A percentile compares a stretch with the other conserved stretches of the same genome.
Evolutionary conservation across 768 basidiomycete species (phyloP).

Genomic region (Agrocybe praecox): DNA sequence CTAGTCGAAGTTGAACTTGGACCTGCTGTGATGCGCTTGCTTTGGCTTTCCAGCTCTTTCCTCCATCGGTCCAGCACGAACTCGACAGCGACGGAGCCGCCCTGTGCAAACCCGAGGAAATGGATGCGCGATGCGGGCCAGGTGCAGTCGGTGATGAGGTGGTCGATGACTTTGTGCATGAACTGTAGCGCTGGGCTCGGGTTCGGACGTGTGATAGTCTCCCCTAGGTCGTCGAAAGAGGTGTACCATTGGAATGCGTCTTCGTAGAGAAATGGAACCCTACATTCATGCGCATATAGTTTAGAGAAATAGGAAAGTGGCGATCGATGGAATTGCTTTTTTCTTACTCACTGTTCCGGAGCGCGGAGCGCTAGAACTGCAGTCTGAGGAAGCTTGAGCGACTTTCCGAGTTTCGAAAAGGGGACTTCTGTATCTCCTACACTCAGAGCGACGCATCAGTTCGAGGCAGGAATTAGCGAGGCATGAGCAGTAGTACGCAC

Average conservation of each 20-base stretch:
- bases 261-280: slow-evolving; percentile 79
- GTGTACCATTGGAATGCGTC: slow-evolving; percentile 86
- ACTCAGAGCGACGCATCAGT: no score
- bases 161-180: slow-evolving; percentile 50
- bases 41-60: slow-evolving; percentile 24
- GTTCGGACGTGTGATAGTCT: slow-evolving; percentile 68
- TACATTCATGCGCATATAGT: slow-evolving; percentile 25
- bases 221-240: slow-evolving; percentile 81
- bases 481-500: no score
- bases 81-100: slow-evolving; percentile 78
- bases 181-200: slow-evolving; percentile 68
- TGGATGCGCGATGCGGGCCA: slow-evolving; percentile 80
- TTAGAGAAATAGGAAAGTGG: neutral
- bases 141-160: slow-evolving; percentile 58
- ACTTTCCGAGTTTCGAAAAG: slow-evolving; percentile 72
- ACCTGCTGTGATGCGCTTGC: neutral
- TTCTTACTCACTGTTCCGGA: slow-evolving; percentile 62
- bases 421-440: slow-evolving; percentile 82
- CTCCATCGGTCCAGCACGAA: slow-evolving; percentile 62
- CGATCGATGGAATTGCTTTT: neutral
- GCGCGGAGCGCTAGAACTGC: slow-evolving; percentile 82
- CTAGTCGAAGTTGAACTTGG: no score
- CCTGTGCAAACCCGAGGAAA: slow-evolving; percentile 87
- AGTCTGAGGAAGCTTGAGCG: slow-evolving; percentile 87
- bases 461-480: no score